Evolutionary conservation across 768 basidiomycete genomes (phyloP).

Genomic region (Collybia mongolica): DNA sequence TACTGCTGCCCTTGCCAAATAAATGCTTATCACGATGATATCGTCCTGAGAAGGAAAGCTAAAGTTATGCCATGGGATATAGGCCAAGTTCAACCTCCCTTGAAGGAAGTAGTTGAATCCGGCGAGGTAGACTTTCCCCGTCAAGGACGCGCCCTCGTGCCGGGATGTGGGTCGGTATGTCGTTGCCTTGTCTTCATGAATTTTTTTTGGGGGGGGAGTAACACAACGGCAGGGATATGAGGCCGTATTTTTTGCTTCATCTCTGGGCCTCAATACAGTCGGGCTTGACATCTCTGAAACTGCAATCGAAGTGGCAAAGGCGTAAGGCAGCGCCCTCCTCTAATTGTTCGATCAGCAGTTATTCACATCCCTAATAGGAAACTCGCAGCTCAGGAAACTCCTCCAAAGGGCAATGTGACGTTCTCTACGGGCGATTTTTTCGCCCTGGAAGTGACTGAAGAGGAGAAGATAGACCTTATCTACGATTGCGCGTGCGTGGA

Average conservation of each 20-base stretch:
- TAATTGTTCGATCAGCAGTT: too few species aligned
- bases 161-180: slow-evolving; percentile 49
- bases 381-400: slow-evolving; percentile 15
- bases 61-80: slow-evolving; percentile 65
- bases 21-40: background rate
- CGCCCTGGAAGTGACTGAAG: slow-evolving; percentile 31
- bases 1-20: background rate
- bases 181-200: background rate
- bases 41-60: slow-evolving; percentile 36
- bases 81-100: slow-evolving; percentile 50
- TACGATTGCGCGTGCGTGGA: slow-evolving; percentile 62
- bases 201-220: background rate
- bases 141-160: slow-evolving; percentile 33
- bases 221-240: slow-evolving; percentile 59
- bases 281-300: slow-evolving; percentile 59
- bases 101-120: slow-evolving; percentile 48
- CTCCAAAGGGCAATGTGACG: slow-evolving; percentile 27
- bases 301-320: slow-evolving; percentile 46
- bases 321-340: slow-evolving; percentile 23
- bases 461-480: slow-evolving; percentile 50
- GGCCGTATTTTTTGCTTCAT: slow-evolving; percentile 47
- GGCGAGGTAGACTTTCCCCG: slow-evolving; percentile 39
- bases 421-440: slow-evolving; percentile 58
- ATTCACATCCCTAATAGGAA: slow-evolving; percentile 3
- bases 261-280: slow-evolving; percentile 44